Conservation (phyloP, 441 rosid species). For the Populus trichocarpa region DNA sequence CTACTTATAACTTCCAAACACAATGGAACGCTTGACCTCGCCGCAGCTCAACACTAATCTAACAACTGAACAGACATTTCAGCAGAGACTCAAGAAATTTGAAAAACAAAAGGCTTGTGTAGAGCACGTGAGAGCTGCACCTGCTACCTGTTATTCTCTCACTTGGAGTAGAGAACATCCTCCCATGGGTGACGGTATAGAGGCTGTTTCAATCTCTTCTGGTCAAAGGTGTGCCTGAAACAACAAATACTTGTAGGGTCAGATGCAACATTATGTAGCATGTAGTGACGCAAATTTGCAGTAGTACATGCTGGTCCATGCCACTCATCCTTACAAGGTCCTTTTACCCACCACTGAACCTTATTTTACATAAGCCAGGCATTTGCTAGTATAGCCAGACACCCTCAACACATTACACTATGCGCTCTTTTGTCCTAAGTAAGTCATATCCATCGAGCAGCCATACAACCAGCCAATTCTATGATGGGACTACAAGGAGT, state of each 20-base stretch:
- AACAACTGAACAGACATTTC: conserved; percentile 14
- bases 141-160: conserved; percentile 13
- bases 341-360: neutral
- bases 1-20: conserved; percentile 7
- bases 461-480: neutral
- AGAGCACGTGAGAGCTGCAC: conserved; percentile 12
- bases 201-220: conserved; percentile 86
- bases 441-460: neutral
- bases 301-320: neutral
- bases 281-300: neutral
- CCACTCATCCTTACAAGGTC: neutral
- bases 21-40: neutral
- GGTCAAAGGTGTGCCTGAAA: conserved; percentile 78
- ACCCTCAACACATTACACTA: neutral
- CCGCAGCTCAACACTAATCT: conserved; percentile 28
- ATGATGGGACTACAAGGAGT: neutral
- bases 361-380: neutral
- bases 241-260: neutral
- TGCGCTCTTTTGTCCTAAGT: neutral
- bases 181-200: conserved; percentile 92
- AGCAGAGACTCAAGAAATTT: conserved; percentile 13
- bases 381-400: neutral
- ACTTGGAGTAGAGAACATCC: conserved; percentile 89
- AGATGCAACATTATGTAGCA: neutral
- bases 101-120: conserved; percentile 2